Percentiles rank a stretch among this genome's conserved stretches.
These are phyloP conservation scores for Begonia peltatifolia DNA, from an alignment of 306 rosid genomes.

Conservation along the genomic window DNA sequence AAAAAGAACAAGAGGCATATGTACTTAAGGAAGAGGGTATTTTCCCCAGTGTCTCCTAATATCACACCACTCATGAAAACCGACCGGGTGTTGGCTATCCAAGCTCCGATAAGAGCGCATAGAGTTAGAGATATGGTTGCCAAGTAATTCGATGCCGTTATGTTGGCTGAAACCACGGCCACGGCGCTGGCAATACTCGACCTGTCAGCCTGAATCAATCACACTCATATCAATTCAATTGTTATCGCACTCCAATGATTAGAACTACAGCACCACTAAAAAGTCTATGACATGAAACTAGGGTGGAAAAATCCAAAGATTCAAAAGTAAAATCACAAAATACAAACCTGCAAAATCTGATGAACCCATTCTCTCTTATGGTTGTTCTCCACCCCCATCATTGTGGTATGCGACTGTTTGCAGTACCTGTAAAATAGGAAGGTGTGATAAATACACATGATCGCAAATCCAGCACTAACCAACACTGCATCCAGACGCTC, in stretches of 20 bases:
- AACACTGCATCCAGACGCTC: constrained; percentile 52
- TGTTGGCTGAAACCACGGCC: constrained; percentile 44
- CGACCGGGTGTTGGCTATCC: constrained; percentile 40
- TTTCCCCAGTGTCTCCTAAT: constrained; percentile 42
- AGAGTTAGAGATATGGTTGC: constrained; percentile 50
- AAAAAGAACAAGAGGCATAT: constrained; percentile 42
- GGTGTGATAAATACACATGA: constrained; percentile 59
- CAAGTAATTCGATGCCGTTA: constrained; percentile 44
- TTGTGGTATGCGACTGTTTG: constrained; percentile 48
- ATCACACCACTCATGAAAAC: constrained; percentile 35
- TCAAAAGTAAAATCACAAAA: too few relatives aligned
- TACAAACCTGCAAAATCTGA: constrained; percentile 51
- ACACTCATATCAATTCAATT: too few relatives aligned
- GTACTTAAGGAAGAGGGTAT: constrained; percentile 43
- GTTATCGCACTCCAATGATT: too few relatives aligned
- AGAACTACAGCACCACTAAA: too few relatives aligned
- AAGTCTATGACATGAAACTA: too few relatives aligned
- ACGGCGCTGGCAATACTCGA: constrained; percentile 28
- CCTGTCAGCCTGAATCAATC: constrained; percentile 27
- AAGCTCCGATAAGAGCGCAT: constrained; percentile 61
- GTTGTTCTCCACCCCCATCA: constrained; percentile 59
- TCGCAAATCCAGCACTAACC: constrained; percentile 51
- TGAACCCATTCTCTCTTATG: constrained; percentile 63
- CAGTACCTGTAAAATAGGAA: constrained; percentile 46
- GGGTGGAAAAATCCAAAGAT: too few relatives aligned